Evolutionary conservation across 345 rosid species (phyloP).

Genomic region (Carallia pectinifolia): DNA sequence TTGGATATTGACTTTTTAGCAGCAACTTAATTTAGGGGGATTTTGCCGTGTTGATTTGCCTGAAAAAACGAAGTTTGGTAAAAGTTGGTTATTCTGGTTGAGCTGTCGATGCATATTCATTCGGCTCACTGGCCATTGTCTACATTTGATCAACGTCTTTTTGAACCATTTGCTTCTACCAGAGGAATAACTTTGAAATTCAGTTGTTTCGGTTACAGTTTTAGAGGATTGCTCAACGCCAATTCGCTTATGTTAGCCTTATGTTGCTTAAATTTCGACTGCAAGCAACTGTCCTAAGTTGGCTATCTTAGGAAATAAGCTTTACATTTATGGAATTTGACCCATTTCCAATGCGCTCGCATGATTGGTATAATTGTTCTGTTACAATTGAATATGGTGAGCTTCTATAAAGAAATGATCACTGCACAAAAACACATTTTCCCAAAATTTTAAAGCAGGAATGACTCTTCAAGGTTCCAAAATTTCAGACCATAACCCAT

Average conservation of each 20-base stretch:
- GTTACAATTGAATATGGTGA: too few species aligned
- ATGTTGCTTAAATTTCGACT: neutral
- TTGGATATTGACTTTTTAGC: neutral
- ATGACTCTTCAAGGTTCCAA: too few species aligned
- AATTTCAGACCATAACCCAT: too few species aligned
- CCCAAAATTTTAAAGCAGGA: too few species aligned
- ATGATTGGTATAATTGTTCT: too few species aligned
- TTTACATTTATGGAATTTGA: neutral
- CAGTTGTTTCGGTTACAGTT: slow-evolving; percentile 16
- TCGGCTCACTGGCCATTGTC: too few species aligned
- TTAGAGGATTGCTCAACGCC: neutral
- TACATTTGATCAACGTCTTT: neutral
- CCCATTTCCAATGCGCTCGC: too few species aligned
- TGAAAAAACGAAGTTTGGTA: neutral
- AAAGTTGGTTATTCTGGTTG: slow-evolving; percentile 9
- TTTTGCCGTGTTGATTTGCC: neutral
- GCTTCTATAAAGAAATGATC: too few species aligned
- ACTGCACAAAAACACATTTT: too few species aligned
- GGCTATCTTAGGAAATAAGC: neutral
- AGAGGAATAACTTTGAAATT: neutral
- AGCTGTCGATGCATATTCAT: neutral
- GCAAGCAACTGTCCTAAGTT: neutral
- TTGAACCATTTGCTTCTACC: neutral
- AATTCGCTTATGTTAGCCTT: slow-evolving; percentile 12
- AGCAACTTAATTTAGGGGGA: slow-evolving; percentile 1